Conservation (phyloP, 1,139 yeast genomes). For the Candida tropicalis region DNA sequence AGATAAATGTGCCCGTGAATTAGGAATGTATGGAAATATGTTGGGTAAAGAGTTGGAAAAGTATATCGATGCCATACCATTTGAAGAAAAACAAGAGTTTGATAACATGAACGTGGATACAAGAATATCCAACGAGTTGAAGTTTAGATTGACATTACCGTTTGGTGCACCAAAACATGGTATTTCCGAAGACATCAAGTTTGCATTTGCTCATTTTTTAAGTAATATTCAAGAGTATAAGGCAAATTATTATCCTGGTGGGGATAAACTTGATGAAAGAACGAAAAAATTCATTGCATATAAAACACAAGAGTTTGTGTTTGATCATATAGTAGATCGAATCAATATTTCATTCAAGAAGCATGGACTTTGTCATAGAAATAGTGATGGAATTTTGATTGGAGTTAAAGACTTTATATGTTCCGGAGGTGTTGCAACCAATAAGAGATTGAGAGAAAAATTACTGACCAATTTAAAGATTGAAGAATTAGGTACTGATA, state of each 20-base stretch:
- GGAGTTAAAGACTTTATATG: slow-evolving; percentile 65
- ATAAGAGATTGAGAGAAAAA: slow-evolving; percentile 55
- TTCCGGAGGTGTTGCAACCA: slow-evolving; percentile 95
- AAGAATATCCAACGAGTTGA: slow-evolving; percentile 28
- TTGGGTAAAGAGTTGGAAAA: slow-evolving; percentile 80
- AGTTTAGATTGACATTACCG: slow-evolving; percentile 34
- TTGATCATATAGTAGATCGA: slow-evolving; percentile 71
- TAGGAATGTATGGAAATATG: slow-evolving; percentile 82
- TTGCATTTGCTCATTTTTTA: slow-evolving; percentile 77
- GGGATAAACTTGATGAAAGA: slow-evolving; percentile 20
- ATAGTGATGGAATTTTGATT: slow-evolving; percentile 37
- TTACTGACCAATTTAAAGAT: slow-evolving; percentile 39
- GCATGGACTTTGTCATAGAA: slow-evolving; percentile 27
- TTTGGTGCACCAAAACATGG: slow-evolving; percentile 34
- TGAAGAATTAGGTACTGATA: slow-evolving; percentile 11
- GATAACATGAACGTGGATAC: slow-evolving; percentile 23
- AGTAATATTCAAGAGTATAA: slow-evolving; percentile 50
- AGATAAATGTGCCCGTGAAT: slow-evolving; percentile 87
- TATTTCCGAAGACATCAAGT: slow-evolving; percentile 27
- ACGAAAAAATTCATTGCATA: slow-evolving; percentile 52
- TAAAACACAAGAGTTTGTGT: slow-evolving; percentile 64
- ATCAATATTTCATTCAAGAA: slow-evolving; percentile 52
- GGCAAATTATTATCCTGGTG: slow-evolving; percentile 11
- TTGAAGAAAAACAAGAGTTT: slow-evolving; percentile 23
- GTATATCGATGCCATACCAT: slow-evolving; percentile 43